These are phyloP conservation scores for Globisporangium barbulae DNA, from an alignment of 352 stramenopile genomes.

Conservation along the genomic window DNA sequence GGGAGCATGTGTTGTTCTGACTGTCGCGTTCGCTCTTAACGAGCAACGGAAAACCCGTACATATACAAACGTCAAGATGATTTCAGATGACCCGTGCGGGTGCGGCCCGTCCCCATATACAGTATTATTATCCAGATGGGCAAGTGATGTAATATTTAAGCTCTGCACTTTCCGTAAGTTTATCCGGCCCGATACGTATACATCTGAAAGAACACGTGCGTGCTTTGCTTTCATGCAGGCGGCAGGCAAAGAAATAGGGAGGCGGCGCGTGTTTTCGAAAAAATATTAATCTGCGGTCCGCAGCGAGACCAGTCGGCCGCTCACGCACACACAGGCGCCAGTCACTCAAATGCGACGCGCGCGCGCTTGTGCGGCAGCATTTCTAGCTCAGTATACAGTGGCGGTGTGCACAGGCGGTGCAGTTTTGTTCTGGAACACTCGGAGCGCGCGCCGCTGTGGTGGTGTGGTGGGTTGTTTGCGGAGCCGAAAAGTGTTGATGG, in stretches of 20 bases:
- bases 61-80: constrained; percentile 9
- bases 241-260: too few species aligned
- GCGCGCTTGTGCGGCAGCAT: neutral
- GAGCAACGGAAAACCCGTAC: constrained; percentile 7
- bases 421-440: constrained; percentile 19
- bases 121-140: neutral
- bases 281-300: neutral
- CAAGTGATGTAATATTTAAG: neutral
- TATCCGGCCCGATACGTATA: neutral
- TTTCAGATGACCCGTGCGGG: neutral
- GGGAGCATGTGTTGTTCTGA: neutral
- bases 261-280: neutral
- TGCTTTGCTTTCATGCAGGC: neutral
- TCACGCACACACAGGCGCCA: neutral
- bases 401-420: neutral
- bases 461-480: neutral
- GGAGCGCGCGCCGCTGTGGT: constrained; percentile 2
- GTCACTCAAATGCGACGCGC: neutral
- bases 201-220: neutral
- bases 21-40: neutral
- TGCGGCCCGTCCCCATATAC: too few species aligned
- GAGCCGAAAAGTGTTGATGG: neutral
- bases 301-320: neutral
- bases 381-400: neutral
- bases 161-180: neutral